Evolutionary conservation across 352 stramenopile species (phyloP).

Genomic region (Elongisporangium undulatum): DNA sequence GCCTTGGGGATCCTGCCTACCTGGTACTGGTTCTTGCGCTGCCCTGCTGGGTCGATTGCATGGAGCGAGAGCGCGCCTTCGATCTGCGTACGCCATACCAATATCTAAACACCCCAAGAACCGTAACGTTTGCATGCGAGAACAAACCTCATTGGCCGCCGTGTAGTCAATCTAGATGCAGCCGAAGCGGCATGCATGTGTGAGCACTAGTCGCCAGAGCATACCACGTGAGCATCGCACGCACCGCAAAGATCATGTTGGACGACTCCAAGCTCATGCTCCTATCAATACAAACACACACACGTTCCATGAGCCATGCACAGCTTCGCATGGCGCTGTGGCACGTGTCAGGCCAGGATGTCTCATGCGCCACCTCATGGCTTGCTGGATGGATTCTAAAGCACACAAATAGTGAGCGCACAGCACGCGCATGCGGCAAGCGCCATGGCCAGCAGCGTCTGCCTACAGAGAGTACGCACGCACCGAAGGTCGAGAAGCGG

Average conservation of each 20-base stretch:
- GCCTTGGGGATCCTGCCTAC: slow-evolving; percentile 11
- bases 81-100: neutral
- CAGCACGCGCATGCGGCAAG: neutral
- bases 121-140: neutral
- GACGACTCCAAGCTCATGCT: slow-evolving; percentile 55
- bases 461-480: neutral
- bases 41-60: neutral
- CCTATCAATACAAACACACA: slow-evolving; percentile 3
- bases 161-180: slow-evolving; percentile 56
- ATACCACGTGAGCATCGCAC: slow-evolving; percentile 2
- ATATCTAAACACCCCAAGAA: neutral
- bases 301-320: neutral
- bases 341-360: neutral
- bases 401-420: neutral
- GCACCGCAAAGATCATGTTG: slow-evolving; percentile 56
- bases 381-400: slow-evolving; percentile 20
- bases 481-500: slow-evolving; percentile 21
- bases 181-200: neutral
- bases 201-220: neutral
- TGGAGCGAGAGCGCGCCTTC: neutral
- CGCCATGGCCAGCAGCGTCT: neutral
- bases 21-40: slow-evolving; percentile 49
- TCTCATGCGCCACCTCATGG: slow-evolving; percentile 11
- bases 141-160: slow-evolving; percentile 47
- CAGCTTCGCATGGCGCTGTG: neutral